Percentiles rank a stretch among this genome's conserved stretches.
Evolutionary conservation across 2,329 filamentous ascomycete species (phyloP).

Genomic region (Fusarium falciforme): DNA sequence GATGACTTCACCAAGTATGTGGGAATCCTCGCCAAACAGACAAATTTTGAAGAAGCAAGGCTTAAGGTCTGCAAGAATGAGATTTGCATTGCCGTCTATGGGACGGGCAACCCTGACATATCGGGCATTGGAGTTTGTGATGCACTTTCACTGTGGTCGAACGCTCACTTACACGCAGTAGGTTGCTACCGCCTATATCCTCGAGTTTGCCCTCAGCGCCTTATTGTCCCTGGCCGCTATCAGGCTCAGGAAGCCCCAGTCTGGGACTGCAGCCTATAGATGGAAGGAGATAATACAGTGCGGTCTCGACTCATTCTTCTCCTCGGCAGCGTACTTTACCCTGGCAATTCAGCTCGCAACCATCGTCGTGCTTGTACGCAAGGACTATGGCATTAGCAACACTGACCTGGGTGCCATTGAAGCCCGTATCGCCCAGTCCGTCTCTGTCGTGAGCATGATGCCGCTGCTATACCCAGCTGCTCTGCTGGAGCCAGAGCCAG

Average conservation of each 20-base stretch:
- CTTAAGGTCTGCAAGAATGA: constrained; percentile 14
- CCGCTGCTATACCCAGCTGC: constrained; percentile 37
- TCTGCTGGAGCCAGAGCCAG: constrained; percentile 17
- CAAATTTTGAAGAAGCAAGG: background rate
- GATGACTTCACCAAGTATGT: constrained; percentile 4
- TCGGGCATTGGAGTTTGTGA: constrained; percentile 37
- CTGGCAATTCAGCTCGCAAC: constrained; percentile 36
- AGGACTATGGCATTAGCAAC: constrained; percentile 40
- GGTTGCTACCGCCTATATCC: constrained; percentile 25
- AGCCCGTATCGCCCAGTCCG: constrained; percentile 30
- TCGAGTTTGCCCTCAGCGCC: constrained; percentile 11
- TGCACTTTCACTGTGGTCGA: background rate
- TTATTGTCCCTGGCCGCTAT: constrained; percentile 11
- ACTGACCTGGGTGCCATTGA: constrained; percentile 38
- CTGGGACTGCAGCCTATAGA: background rate
- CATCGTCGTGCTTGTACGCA: constrained; percentile 32
- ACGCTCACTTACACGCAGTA: constrained; percentile 2
- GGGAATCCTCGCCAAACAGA: no score
- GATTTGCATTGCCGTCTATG: constrained; percentile 34
- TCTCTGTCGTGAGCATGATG: constrained; percentile 38
- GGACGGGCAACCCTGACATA: constrained; percentile 37
- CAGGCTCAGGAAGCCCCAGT: background rate
- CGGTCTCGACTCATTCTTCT: constrained; percentile 25
- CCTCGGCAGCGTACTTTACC: constrained; percentile 38
- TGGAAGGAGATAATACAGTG: background rate